Conservation (phyloP, 148 eudicot species). For the Chenopodium formosanum region DNA sequence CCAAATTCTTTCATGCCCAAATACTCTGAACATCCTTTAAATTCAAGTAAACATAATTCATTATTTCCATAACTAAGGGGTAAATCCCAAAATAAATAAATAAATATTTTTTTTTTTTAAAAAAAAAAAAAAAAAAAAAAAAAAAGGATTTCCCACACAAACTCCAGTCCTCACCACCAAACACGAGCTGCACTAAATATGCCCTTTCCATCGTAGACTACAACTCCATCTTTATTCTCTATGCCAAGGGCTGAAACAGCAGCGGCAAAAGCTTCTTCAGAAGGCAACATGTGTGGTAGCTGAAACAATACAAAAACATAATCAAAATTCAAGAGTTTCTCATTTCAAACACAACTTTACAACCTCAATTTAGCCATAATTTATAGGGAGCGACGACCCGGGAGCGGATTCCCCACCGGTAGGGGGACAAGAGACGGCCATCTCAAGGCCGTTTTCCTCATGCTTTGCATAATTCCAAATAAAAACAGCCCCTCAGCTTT, state of each 20-base stretch:
- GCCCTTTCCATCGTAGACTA: slow-evolving; percentile 98
- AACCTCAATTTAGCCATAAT: no score
- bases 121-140: not conserved
- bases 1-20: slow-evolving; percentile 97
- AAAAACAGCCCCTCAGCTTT: no score
- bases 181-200: slow-evolving; percentile 97
- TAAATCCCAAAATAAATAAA: not conserved
- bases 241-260: slow-evolving; percentile 98
- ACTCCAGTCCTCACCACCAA: slow-evolving; percentile 76
- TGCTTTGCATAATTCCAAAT: no score
- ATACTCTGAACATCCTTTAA: slow-evolving; percentile 94
- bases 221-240: slow-evolving; percentile 77
- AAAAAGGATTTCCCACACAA: not conserved
- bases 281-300: slow-evolving; percentile 99
- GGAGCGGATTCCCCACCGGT: no score
- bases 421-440: no score
- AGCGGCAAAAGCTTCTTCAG: slow-evolving; percentile 98
- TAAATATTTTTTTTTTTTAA: no score
- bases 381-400: no score
- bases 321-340: slow-evolving; percentile 1
- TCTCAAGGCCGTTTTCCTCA: no score
- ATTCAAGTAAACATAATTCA: slow-evolving; percentile 20
- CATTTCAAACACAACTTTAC: not conserved
- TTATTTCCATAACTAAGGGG: slow-evolving; percentile 7
- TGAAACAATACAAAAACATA: slow-evolving; percentile 34